These are phyloP conservation scores for Trichosanthes truncata DNA, from an alignment of 306 rosid species.

Conservation along the genomic window DNA sequence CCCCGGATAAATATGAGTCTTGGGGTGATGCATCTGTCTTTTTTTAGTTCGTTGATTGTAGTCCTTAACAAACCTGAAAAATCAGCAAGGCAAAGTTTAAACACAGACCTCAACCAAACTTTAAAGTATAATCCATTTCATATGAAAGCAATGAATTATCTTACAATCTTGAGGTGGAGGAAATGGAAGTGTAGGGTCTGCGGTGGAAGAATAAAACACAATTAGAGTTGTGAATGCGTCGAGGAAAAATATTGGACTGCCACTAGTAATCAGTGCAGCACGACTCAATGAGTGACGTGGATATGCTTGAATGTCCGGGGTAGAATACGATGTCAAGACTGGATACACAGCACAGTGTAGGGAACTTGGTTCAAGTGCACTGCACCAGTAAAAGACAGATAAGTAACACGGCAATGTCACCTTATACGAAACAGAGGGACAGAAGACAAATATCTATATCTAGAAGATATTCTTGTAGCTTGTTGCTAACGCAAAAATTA, in stretches of 20 bases:
- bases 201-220: slow-evolving; percentile 86
- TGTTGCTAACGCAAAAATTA: background rate
- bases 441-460: background rate
- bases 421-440: background rate
- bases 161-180: slow-evolving; percentile 99
- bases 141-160: slow-evolving; percentile 15
- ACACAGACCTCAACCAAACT: background rate
- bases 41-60: slow-evolving; percentile 66
- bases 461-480: background rate
- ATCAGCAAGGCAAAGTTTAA: slow-evolving; percentile 10
- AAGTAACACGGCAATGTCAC: slow-evolving; percentile 3
- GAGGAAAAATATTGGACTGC: slow-evolving; percentile 95
- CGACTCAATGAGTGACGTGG: slow-evolving; percentile 92
- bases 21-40: slow-evolving; percentile 90
- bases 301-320: slow-evolving; percentile 80
- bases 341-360: slow-evolving; percentile 91
- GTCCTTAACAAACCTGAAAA: slow-evolving; percentile 67
- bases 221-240: slow-evolving; percentile 84
- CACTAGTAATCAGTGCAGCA: slow-evolving; percentile 87
- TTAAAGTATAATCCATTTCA: background rate
- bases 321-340: slow-evolving; percentile 68
- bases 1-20: slow-evolving; percentile 78
- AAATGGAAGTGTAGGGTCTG: slow-evolving; percentile 70
- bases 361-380: slow-evolving; percentile 84
- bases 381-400: slow-evolving; percentile 27